Evolutionary conservation across 2,329 filamentous ascomycete species (phyloP).

Genomic region (Emergomyces africanus): DNA sequence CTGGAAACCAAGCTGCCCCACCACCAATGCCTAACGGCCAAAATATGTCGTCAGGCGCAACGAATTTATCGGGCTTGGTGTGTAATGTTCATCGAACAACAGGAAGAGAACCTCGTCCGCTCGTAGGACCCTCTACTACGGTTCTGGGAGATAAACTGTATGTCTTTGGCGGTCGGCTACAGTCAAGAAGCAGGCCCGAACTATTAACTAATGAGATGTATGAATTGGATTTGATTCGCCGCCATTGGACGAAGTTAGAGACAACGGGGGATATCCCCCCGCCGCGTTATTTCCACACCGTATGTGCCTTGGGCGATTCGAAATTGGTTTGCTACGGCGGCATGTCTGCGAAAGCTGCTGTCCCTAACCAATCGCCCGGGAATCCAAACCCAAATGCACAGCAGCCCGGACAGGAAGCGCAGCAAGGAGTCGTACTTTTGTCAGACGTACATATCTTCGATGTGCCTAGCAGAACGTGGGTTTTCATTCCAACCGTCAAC

Average conservation of each 20-base stretch:
- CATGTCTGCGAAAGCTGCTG: conserved; percentile 68
- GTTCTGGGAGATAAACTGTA: conserved; percentile 92
- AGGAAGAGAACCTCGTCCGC: conserved; percentile 74
- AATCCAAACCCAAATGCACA: conserved; percentile 24
- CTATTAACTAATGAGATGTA: conserved; percentile 75
- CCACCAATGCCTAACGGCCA: conserved; percentile 11
- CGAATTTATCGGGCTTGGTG: conserved; percentile 52
- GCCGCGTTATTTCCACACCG: conserved; percentile 91
- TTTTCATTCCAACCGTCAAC: conserved; percentile 65
- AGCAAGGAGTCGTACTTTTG: conserved; percentile 90
- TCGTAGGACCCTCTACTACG: conserved; percentile 91
- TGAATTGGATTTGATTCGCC: conserved; percentile 77
- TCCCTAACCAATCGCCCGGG: conserved; percentile 31
- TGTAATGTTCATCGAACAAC: conserved; percentile 70
- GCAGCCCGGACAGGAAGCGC: conserved; percentile 44
- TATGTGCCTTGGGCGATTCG: conserved; percentile 84
- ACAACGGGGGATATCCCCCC: conserved; percentile 74
- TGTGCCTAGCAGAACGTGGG: conserved; percentile 70
- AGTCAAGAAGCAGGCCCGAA: conserved; percentile 72
- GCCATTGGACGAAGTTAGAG: conserved; percentile 88
- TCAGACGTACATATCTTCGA: conserved; percentile 96
- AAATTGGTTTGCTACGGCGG: conserved; percentile 97
- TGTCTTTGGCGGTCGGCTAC: conserved; percentile 81
- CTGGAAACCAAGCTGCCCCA: conserved; percentile 20
- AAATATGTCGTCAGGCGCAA: conserved; percentile 30